Percentiles rank a stretch among this genome's conserved stretches.
phyloP scores from a whole-genome alignment of 2,329 filamentous ascomycete genomes.

The Emergomyces pasteurianus region DNA sequence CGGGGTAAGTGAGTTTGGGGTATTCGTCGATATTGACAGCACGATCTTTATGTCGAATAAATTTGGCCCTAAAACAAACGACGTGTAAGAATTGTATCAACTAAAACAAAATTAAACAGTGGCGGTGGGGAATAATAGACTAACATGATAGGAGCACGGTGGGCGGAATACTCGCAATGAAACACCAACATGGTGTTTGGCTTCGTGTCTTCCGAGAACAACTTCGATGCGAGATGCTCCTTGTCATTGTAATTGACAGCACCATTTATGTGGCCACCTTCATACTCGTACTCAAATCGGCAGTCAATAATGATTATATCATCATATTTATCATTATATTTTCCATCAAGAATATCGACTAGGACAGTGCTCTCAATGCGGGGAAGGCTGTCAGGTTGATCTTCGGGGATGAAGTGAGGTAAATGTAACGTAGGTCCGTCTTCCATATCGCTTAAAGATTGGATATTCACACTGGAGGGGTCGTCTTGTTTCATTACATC shows the following conservation, averaged over 20 bases:
- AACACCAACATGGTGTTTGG: conserved; percentile 75
- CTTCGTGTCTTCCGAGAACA: conserved; percentile 56
- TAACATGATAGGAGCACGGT: conserved; percentile 84
- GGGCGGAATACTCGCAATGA: conserved; percentile 97
- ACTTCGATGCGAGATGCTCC: conserved; percentile 64
- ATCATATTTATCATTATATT: conserved; percentile 63
- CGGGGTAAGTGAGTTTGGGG: conserved; percentile 82
- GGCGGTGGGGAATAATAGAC: conserved; percentile 11
- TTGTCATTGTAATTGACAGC: conserved; percentile 97
- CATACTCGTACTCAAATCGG: conserved; percentile 97
- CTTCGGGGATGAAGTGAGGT: conserved; percentile 72
- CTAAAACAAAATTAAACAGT: not conserved
- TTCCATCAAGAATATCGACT: conserved; percentile 75
- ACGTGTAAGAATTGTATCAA: conserved; percentile 8
- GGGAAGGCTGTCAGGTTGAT: conserved; percentile 73
- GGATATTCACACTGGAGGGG: conserved; percentile 48
- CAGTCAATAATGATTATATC: conserved; percentile 87
- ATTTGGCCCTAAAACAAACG: conserved; percentile 53
- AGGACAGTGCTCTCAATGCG: conserved; percentile 74
- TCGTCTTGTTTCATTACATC: conserved; percentile 71
- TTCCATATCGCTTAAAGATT: conserved; percentile 75
- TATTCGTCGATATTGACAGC: conserved; percentile 75
- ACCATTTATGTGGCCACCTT: conserved; percentile 86
- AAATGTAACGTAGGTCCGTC: conserved; percentile 61
- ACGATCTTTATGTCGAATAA: conserved; percentile 80